Evolutionary conservation across 176 grass and related monocot genomes (phyloP).

Genomic region (Rhipidocladum racemiflorum): DNA sequence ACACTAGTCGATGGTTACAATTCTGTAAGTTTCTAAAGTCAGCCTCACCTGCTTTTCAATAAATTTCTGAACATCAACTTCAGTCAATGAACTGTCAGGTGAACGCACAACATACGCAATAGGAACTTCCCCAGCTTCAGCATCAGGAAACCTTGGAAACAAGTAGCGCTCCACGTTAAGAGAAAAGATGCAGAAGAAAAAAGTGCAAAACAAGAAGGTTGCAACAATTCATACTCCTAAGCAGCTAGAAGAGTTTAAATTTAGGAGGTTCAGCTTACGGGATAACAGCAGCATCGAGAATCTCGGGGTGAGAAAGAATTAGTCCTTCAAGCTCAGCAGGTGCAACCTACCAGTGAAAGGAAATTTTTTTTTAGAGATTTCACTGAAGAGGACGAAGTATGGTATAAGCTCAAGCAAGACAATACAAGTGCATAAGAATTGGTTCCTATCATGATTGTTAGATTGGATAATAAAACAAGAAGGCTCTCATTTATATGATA

Average conservation of each 20-base stretch:
- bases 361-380: neutral
- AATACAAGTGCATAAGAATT: neutral
- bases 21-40: neutral
- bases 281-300: conserved; percentile 84
- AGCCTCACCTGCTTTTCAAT: conserved; percentile 67
- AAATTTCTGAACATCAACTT: conserved; percentile 71
- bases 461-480: neutral
- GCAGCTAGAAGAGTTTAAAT: neutral
- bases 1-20: neutral
- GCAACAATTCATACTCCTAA: neutral
- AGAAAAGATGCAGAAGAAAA: neutral
- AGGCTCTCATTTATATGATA: neutral
- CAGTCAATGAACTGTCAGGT: conserved; percentile 64
- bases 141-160: conserved; percentile 71
- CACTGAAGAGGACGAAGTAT: neutral
- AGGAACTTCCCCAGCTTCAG: conserved; percentile 91
- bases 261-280: conserved; percentile 57
- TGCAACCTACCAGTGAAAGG: conserved; percentile 56
- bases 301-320: conserved; percentile 84
- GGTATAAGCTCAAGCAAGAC: neutral
- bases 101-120: conserved; percentile 79
- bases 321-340: conserved; percentile 94
- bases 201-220: neutral
- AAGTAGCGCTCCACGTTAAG: conserved; percentile 2
- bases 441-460: neutral